Conservation (phyloP, 306 rosid genomes). For the Begonia loranthoides region DNA sequence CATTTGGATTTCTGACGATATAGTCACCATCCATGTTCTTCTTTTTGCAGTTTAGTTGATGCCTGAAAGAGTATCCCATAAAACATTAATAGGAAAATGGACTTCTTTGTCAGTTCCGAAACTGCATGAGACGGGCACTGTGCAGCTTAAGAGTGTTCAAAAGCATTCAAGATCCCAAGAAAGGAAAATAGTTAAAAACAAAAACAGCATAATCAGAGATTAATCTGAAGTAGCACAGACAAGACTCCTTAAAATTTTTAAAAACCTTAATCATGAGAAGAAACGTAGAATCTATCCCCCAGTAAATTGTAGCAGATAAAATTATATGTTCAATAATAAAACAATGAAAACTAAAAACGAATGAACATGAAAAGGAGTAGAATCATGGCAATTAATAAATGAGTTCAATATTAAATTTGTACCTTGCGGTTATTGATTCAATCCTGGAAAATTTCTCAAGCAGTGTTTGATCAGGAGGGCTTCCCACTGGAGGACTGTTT, state of each 20-base stretch:
- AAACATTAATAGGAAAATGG: slow-evolving; percentile 5
- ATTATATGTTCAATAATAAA: background rate
- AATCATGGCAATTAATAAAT: background rate
- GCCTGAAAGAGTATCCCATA: slow-evolving; percentile 35
- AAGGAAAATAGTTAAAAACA: background rate
- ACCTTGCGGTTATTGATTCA: slow-evolving; percentile 65
- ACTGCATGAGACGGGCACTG: background rate
- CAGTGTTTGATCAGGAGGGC: slow-evolving; percentile 48
- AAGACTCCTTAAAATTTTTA: background rate
- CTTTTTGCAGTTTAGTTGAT: slow-evolving; percentile 61
- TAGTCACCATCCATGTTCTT: slow-evolving; percentile 42
- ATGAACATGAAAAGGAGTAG: background rate
- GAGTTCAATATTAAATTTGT: slow-evolving; percentile 12
- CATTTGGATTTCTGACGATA: slow-evolving; percentile 32
- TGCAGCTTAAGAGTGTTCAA: background rate
- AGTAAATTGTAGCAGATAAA: background rate
- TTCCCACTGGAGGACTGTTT: slow-evolving; percentile 75
- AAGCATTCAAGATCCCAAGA: background rate
- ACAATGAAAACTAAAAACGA: background rate
- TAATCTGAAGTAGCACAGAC: background rate
- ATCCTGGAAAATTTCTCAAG: slow-evolving; percentile 69
- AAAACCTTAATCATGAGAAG: background rate
- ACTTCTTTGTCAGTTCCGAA: background rate
- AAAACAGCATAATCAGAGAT: background rate
- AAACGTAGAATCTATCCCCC: background rate